These are phyloP conservation scores for Botryosphaeria agaves DNA, from an alignment of 2,329 filamentous ascomycete species.

Conservation along the genomic window DNA sequence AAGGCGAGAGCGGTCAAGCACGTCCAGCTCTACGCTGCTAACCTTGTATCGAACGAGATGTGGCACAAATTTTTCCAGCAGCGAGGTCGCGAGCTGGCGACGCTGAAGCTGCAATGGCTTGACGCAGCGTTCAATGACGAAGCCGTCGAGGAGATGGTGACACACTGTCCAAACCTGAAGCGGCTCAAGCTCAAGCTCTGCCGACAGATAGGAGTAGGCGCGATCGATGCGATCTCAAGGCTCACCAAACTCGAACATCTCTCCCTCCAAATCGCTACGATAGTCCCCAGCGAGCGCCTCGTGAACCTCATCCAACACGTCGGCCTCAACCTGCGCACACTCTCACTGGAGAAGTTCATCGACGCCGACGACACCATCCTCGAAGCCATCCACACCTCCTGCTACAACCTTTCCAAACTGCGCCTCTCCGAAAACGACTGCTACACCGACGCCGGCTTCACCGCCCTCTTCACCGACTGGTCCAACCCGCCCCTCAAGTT, in stretches of 20 bases:
- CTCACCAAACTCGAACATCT: slow-evolving; percentile 54
- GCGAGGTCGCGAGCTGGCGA: slow-evolving; percentile 47
- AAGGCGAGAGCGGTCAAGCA: slow-evolving; percentile 52
- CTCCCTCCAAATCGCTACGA: slow-evolving; percentile 47
- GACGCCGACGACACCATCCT: slow-evolving; percentile 53
- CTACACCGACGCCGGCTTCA: slow-evolving; percentile 61
- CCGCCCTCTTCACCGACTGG: slow-evolving; percentile 59
- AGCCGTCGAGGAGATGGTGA: slow-evolving; percentile 42
- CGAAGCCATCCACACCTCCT: slow-evolving; percentile 51
- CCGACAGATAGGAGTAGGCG: slow-evolving; percentile 49
- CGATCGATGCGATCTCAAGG: slow-evolving; percentile 45
- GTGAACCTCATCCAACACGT: slow-evolving; percentile 42
- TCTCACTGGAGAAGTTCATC: slow-evolving; percentile 57
- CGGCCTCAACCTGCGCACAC: slow-evolving; percentile 51
- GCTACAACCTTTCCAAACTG: slow-evolving; percentile 53
- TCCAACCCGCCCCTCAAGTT: slow-evolving; percentile 50
- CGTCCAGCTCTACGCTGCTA: slow-evolving; percentile 68
- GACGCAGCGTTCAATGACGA: slow-evolving; percentile 68
- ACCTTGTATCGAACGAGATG: slow-evolving; percentile 58
- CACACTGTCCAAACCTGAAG: slow-evolving; percentile 47
- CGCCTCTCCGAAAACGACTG: slow-evolving; percentile 62
- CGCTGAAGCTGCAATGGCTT: slow-evolving; percentile 65
- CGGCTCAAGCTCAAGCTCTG: slow-evolving; percentile 72
- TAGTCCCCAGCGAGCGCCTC: slow-evolving; percentile 39
- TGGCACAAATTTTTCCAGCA: slow-evolving; percentile 55